Evolutionary conservation across 192 early-diverging fungal genomes (phyloP).

Genomic region (Rhizophagus clarus): DNA sequence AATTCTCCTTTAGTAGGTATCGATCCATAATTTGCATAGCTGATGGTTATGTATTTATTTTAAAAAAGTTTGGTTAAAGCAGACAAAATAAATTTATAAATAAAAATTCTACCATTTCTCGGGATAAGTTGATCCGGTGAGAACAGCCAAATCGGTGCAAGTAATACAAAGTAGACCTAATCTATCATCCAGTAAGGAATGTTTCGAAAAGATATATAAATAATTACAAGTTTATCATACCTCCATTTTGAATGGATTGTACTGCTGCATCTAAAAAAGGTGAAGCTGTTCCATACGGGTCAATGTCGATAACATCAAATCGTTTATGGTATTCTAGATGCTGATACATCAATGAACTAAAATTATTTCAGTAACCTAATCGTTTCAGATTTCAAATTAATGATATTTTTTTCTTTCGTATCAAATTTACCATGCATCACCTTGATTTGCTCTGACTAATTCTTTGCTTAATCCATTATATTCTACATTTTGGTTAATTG

Average conservation of each 20-base stretch:
- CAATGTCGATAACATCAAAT: conserved; percentile 91
- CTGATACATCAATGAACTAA: conserved; percentile 69
- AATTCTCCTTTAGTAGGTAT: conserved; percentile 86
- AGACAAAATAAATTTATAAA: not conserved
- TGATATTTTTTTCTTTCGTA: not conserved
- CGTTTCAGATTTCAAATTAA: not conserved
- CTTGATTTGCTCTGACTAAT: conserved; percentile 77
- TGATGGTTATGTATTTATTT: conserved; percentile 26
- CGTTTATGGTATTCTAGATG: conserved; percentile 53
- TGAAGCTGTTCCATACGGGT: conserved; percentile 95
- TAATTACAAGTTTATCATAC: conserved; percentile 33
- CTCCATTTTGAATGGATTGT: conserved; percentile 85
- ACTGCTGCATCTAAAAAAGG: conserved; percentile 96
- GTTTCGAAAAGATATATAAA: not conserved
- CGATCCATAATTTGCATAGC: conserved; percentile 95
- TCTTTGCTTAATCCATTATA: conserved; percentile 78
- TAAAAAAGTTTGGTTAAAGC: no score
- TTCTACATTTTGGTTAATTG: conserved; percentile 83
- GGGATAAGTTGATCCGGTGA: conserved; percentile 87
- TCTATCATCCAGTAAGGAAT: conserved; percentile 40
- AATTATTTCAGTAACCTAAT: not conserved
- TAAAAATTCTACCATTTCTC: conserved; percentile 63
- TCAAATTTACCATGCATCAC: conserved; percentile 77
- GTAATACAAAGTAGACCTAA: conserved; percentile 89
- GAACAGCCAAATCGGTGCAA: conserved; percentile 95